phyloP scores from a whole-genome alignment of 495 filamentous ascomycete species.

The Xylaria palmicola region DNA sequence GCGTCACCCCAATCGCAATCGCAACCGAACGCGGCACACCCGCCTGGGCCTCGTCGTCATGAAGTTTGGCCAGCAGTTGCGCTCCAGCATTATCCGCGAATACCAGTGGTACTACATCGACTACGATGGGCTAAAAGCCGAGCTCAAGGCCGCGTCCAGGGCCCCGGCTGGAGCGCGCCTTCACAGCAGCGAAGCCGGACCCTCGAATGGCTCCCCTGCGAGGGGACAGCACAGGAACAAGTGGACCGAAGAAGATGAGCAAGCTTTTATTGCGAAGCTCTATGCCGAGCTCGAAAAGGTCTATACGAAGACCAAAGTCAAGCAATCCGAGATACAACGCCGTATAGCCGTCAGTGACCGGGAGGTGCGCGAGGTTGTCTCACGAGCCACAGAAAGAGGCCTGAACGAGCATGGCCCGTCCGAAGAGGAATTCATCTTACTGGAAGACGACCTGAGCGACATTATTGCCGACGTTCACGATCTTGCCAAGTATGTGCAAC shows the following conservation, averaged over 20 bases:
- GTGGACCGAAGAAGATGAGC: constrained; percentile 94
- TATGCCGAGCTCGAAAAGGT: constrained; percentile 95
- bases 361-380: constrained; percentile 85
- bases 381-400: constrained; percentile 60
- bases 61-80: constrained; percentile 97
- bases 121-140: constrained; percentile 89
- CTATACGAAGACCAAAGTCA: constrained; percentile 92
- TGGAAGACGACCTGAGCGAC: constrained; percentile 94
- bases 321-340: constrained; percentile 88
- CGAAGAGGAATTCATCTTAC: constrained; percentile 89
- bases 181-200: constrained; percentile 41
- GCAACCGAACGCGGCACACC: constrained; percentile 14
- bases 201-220: constrained; percentile 15
- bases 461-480: constrained; percentile 99
- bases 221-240: constrained; percentile 56
- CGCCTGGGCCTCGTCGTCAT: constrained; percentile 46
- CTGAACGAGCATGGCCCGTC: constrained; percentile 58
- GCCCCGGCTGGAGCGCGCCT: constrained; percentile 31
- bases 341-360: constrained; percentile 82
- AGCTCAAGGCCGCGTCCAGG: constrained; percentile 73
- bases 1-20: background rate
- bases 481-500: constrained; percentile 94
- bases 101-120: constrained; percentile 97
- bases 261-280: constrained; percentile 78
- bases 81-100: constrained; percentile 88